Evolutionary conservation across 306 rosid genomes (phyloP), one percentile per base, ranked within the genome.

Genomic region (Vicia sativa): DNA sequence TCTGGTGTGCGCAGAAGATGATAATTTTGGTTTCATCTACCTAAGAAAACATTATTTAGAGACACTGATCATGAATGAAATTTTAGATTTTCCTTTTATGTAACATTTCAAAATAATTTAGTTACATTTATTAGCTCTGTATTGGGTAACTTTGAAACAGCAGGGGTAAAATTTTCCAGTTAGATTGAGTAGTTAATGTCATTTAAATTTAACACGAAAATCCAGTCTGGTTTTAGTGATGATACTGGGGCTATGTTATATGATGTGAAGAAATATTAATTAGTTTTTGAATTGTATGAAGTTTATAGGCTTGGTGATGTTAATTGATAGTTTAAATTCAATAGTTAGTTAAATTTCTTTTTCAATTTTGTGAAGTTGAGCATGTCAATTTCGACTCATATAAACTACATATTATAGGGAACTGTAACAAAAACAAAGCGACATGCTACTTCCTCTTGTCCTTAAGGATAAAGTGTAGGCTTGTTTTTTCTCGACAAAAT

Each of bases 1-100:
- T 46, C 95, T 55, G 81, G 87, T 11, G 86, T 77, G 53, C 84
- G 96, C 35, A 85, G 98, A 85, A 74, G 97, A 81, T 83, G 85
- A 81, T 76, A 57, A 28, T 21, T 39, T 39, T 12, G 34, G 68
- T 78, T 70, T 63, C 58, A 16, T 65, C 57, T 38, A 44, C 64
- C 15, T 18, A 28, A 60, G 21, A 35, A 64, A 56, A 43, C 63
- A 53, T 43, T 63, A 26, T 57, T 50, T 68, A 65, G 57, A 70
- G 41, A 57, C 74, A 39, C 23, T 55, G 66, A 16, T 23, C 35
- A 43, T 23, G 64, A 75, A 46, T 29, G 65, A 62, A 55, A 64
- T 49, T 35, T 60, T 74, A 70, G 72, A 67, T 37, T 49, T 9
- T 56, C 66, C 57, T 70, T 74, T 70, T 61, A 18, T 70, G 70